Conservation (phyloP, 2,329 filamentous ascomycete species). For the Aspergillus pseudotamarii region DNA sequence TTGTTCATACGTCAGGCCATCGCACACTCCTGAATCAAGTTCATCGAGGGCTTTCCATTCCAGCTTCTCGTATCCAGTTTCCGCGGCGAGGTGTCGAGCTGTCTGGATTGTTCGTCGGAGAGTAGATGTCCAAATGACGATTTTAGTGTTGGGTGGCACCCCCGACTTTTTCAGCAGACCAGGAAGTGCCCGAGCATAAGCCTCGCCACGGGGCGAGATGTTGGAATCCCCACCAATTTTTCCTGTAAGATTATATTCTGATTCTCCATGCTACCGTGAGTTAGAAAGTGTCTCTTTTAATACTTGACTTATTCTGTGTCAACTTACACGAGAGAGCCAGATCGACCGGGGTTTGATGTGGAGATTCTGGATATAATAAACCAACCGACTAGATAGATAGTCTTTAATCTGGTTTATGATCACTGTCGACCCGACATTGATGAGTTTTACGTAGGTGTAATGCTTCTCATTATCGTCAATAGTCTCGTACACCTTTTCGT, state of each 20-base stretch:
- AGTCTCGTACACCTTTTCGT: conserved; percentile 94
- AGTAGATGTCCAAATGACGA: conserved; percentile 77
- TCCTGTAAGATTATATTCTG: conserved; percentile 84
- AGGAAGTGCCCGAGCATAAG: conserved; percentile 83
- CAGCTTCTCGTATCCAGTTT: conserved; percentile 79
- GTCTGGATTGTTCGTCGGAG: conserved; percentile 88
- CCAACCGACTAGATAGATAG: conserved; percentile 92
- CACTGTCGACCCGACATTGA: conserved; percentile 92
- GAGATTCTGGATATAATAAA: conserved; percentile 98
- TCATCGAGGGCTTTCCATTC: conserved; percentile 99
- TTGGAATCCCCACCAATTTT: conserved; percentile 91
- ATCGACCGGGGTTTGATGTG: conserved; percentile 96
- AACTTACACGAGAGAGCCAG: conserved; percentile 85
- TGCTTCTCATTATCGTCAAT: conserved; percentile 86
- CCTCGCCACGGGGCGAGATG: conserved; percentile 81
- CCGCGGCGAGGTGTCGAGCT: conserved; percentile 74
- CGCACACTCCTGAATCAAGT: conserved; percentile 93
- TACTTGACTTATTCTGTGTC: not conserved
- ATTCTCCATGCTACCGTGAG: conserved; percentile 79
- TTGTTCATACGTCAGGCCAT: conserved; percentile 93
- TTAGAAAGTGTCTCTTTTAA: conserved; percentile 16
- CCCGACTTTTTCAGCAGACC: conserved; percentile 83
- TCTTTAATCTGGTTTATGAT: conserved; percentile 98
- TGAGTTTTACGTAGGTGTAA: conserved; percentile 94
- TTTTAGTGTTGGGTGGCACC: conserved; percentile 65